These are phyloP conservation scores for Xerocomus amazonicus DNA, from an alignment of 1,284 basidiomycete species.

Conservation along the genomic window DNA sequence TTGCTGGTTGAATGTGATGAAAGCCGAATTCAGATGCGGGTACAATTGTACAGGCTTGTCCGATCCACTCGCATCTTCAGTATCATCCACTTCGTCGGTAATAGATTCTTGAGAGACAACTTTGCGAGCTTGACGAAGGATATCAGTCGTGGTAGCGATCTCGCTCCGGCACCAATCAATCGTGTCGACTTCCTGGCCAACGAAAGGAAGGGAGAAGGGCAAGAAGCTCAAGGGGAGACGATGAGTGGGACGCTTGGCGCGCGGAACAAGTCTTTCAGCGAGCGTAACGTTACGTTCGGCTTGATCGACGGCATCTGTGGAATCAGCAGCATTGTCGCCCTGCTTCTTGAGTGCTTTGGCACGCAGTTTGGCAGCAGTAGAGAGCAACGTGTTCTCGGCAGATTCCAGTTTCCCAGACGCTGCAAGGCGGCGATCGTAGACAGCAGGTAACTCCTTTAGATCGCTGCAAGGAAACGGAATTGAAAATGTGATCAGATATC, in stretches of 20 bases:
- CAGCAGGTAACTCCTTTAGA: slow-evolving; percentile 78
- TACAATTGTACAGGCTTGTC: slow-evolving; percentile 44
- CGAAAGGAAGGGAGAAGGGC: slow-evolving; percentile 61
- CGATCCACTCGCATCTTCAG: slow-evolving; percentile 24
- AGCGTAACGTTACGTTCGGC: slow-evolving; percentile 46
- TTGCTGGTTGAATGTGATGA: slow-evolving; percentile 92
- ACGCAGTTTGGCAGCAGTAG: slow-evolving; percentile 67
- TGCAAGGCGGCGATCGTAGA: slow-evolving; percentile 75
- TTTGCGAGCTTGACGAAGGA: slow-evolving; percentile 50
- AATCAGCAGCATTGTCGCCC: slow-evolving; percentile 16
- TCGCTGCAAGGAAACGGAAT: slow-evolving; percentile 39
- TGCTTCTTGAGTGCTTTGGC: slow-evolving; percentile 46
- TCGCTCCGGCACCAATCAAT: slow-evolving; percentile 87
- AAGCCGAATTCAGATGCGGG: slow-evolving; percentile 78
- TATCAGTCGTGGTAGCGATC: slow-evolving; percentile 50
- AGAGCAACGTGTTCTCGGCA: slow-evolving; percentile 76
- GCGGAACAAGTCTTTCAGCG: slow-evolving; percentile 61
- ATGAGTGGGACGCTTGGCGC: slow-evolving; percentile 74
- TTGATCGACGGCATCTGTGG: slow-evolving; percentile 20
- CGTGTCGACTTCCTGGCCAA: slow-evolving; percentile 83
- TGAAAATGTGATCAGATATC: too few species aligned
- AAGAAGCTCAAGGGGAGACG: slow-evolving; percentile 58
- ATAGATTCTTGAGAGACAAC: slow-evolving; percentile 29
- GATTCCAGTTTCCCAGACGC: slow-evolving; percentile 81
- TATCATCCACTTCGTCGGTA: slow-evolving; percentile 14